These are phyloP conservation scores for Colletotrichum falcatum DNA, from an alignment of 2,329 filamentous ascomycete species.

Conservation along the genomic window DNA sequence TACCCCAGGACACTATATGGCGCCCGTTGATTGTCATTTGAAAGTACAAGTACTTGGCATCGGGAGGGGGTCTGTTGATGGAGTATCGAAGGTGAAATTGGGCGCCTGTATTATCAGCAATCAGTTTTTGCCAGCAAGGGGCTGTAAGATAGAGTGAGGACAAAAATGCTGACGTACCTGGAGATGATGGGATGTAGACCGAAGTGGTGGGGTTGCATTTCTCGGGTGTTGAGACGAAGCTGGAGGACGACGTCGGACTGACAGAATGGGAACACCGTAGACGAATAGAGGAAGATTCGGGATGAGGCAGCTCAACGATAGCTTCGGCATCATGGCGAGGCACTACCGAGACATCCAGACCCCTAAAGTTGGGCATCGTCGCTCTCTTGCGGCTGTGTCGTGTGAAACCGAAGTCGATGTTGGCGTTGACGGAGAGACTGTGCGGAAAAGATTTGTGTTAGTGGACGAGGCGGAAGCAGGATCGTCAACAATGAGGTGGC, in stretches of 20 bases:
- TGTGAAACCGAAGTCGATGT: background rate
- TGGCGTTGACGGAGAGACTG: background rate
- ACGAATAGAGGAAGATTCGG: slow-evolving; percentile 60
- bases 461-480: too few species aligned
- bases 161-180: slow-evolving; percentile 54
- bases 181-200: slow-evolving; percentile 67
- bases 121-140: slow-evolving; percentile 8
- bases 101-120: slow-evolving; percentile 52
- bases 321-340: slow-evolving; percentile 50
- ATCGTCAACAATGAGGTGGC: background rate
- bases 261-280: slow-evolving; percentile 44
- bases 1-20: slow-evolving; percentile 64
- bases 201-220: slow-evolving; percentile 59
- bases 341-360: slow-evolving; percentile 60
- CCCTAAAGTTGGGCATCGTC: slow-evolving; percentile 63
- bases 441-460: background rate
- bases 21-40: slow-evolving; percentile 67
- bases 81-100: slow-evolving; percentile 66
- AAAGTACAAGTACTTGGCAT: slow-evolving; percentile 62
- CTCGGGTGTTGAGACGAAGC: slow-evolving; percentile 45
- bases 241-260: slow-evolving; percentile 7
- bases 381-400: background rate
- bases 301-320: slow-evolving; percentile 67
- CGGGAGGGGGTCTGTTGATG: slow-evolving; percentile 51
- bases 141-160: background rate